Conservation (phyloP, 1,284 basidiomycete species). For the Tilletia walkeri region DNA sequence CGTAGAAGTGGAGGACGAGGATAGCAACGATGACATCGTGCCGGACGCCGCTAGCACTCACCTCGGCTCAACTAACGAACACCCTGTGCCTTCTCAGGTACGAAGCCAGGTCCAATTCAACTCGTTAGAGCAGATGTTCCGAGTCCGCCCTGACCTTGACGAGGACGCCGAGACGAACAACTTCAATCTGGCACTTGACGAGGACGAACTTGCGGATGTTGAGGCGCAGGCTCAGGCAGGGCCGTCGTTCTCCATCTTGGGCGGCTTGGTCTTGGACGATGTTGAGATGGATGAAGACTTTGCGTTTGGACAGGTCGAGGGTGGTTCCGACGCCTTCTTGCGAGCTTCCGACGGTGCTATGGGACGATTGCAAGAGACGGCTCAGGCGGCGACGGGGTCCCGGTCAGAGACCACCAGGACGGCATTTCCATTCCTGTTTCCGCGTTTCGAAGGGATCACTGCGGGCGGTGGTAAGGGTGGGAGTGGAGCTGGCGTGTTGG, state of each 20-base stretch:
- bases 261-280: conserved; percentile 5
- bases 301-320: conserved; percentile 48
- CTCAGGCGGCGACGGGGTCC: no score
- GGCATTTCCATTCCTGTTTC: background rate
- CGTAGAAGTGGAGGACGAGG: background rate
- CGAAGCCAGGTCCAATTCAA: conserved; percentile 1
- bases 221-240: conserved; percentile 69
- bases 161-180: background rate
- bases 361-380: no score
- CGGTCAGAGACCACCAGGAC: no score
- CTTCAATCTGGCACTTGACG: background rate
- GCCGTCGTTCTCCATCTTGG: conserved; percentile 58
- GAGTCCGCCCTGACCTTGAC: background rate
- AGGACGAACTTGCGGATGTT: conserved; percentile 18
- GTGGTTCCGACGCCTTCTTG: no score
- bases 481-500: background rate
- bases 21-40: no score
- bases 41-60: background rate
- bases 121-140: conserved; percentile 10
- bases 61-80: background rate
- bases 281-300: conserved; percentile 72
- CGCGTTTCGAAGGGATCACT: background rate
- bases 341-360: no score
- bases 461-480: background rate
- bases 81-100: background rate